These are phyloP conservation scores for Pestalotiopsis sp. DNA, from an alignment of 2,329 filamentous ascomycete genomes.

Conservation along the genomic window DNA sequence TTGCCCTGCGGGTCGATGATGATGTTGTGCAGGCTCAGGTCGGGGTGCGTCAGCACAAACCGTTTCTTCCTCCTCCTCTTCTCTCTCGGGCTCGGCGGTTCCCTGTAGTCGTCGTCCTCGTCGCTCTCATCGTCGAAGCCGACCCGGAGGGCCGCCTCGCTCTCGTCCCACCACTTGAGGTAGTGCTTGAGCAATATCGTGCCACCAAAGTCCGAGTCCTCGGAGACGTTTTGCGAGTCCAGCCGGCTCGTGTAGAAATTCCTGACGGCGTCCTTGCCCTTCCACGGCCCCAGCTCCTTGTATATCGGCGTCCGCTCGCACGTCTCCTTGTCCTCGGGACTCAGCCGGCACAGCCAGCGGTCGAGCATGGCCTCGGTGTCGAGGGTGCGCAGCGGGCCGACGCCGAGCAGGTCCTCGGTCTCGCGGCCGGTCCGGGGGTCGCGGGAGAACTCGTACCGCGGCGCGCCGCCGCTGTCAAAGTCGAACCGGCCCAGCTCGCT, in stretches of 20 bases:
- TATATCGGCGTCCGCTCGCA: conserved; percentile 20
- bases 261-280: neutral
- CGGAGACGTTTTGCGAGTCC: conserved; percentile 17
- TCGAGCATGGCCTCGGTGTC: conserved; percentile 26
- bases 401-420: conserved; percentile 1
- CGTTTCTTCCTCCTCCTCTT: neutral
- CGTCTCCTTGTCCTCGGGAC: conserved; percentile 15
- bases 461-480: conserved; percentile 24
- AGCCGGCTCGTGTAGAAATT: conserved; percentile 23
- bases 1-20: conserved; percentile 23
- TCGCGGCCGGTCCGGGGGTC: conserved; percentile 2
- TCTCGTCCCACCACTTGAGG: conserved; percentile 22
- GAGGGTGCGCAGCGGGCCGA: conserved; percentile 19
- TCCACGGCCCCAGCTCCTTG: conserved; percentile 18
- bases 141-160: neutral
- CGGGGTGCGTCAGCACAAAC: conserved; percentile 27
- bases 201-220: conserved; percentile 18
- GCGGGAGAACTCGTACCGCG: conserved; percentile 16
- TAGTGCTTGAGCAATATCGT: conserved; percentile 23
- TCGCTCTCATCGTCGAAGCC: neutral
- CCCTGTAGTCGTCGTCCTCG: conserved; percentile 7
- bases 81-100: no score
- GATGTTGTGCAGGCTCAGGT: conserved; percentile 27
- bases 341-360: conserved; percentile 19
- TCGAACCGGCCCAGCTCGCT: conserved; percentile 21